Evolutionary conservation across 768 basidiomycete species (phyloP).

Genomic region (Gyrodon lividus): DNA sequence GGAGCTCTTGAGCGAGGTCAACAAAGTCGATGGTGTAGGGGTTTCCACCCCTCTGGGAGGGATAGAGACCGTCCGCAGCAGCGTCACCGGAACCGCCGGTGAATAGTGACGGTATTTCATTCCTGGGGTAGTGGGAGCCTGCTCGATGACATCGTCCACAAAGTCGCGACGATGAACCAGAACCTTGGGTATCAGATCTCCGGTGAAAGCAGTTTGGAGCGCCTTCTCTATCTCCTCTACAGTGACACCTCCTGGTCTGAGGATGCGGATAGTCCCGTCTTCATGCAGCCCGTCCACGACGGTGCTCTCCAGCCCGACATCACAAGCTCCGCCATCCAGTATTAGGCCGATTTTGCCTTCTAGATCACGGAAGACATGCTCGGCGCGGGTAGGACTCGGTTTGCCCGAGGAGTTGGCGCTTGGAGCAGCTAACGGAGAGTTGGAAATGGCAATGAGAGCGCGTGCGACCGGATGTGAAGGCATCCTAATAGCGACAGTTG

Average conservation of each 20-base stretch:
- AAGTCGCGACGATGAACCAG: constrained; percentile 83
- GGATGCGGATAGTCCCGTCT: constrained; percentile 74
- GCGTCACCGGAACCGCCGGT: constrained; percentile 80
- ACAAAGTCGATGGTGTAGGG: constrained; percentile 35
- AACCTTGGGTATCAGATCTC: constrained; percentile 50
- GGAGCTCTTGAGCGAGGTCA: constrained; percentile 42
- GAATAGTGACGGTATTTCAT: constrained; percentile 99
- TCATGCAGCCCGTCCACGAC: constrained; percentile 84
- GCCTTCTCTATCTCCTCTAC: constrained; percentile 80
- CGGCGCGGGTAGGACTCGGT: constrained; percentile 88
- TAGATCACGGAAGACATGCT: constrained; percentile 81
- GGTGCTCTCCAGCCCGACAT: constrained; percentile 92
- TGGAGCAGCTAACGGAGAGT: constrained; percentile 86
- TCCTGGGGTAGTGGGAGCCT: constrained; percentile 90
- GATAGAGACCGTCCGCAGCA: constrained; percentile 55
- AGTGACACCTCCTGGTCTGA: constrained; percentile 90
- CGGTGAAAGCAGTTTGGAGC: constrained; percentile 42
- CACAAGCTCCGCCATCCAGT: constrained; percentile 89
- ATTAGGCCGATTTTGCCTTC: constrained; percentile 72
- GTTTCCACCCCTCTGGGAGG: constrained; percentile 38
- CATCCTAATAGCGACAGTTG: constrained; percentile 88
- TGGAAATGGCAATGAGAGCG: constrained; percentile 74
- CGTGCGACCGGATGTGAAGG: constrained; percentile 92
- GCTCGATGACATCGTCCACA: constrained; percentile 62
- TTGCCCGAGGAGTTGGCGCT: constrained; percentile 94